Evolutionary conservation across 495 filamentous ascomycete species (phyloP).

Genomic region (Penicillium goetzii): DNA sequence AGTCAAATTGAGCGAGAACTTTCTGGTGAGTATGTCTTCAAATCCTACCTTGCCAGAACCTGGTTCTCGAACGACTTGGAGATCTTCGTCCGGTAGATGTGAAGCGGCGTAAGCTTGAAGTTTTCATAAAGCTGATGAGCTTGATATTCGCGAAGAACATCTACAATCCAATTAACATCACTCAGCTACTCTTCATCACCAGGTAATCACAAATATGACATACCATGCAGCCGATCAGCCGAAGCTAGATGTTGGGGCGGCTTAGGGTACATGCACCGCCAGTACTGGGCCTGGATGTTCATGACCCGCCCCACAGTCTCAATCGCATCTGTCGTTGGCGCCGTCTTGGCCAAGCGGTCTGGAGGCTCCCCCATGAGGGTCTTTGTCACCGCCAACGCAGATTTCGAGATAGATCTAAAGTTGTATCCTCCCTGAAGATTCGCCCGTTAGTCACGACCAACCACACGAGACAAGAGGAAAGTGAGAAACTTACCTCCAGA

Average conservation of each 20-base stretch:
- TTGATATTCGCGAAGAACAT: constrained; percentile 77
- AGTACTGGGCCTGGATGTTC: constrained; percentile 58
- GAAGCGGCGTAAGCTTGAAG: constrained; percentile 73
- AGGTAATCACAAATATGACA: constrained; percentile 10
- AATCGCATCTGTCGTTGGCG: constrained; percentile 50
- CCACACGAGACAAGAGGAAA: neutral
- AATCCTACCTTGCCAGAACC: constrained; percentile 75
- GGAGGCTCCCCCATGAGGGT: constrained; percentile 96
- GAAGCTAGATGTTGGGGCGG: constrained; percentile 35
- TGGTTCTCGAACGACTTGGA: constrained; percentile 85
- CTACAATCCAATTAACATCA: constrained; percentile 37
- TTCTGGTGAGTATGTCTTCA: neutral
- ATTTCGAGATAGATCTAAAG: constrained; percentile 85
- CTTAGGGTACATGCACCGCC: constrained; percentile 62
- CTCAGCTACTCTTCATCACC: neutral
- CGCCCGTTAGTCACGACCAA: neutral
- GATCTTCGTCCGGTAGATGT: constrained; percentile 69
- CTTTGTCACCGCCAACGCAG: constrained; percentile 85
- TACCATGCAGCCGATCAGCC: constrained; percentile 60
- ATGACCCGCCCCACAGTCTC: constrained; percentile 57
- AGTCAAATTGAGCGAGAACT: neutral
- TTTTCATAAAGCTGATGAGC: constrained; percentile 66
- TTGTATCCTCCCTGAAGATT: constrained; percentile 81
- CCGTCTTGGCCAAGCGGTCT: constrained; percentile 61
- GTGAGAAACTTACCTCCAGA: constrained; percentile 60